Evolutionary conservation across 305 asterid genomes (phyloP).

Genomic region (Striga hermonthica): DNA sequence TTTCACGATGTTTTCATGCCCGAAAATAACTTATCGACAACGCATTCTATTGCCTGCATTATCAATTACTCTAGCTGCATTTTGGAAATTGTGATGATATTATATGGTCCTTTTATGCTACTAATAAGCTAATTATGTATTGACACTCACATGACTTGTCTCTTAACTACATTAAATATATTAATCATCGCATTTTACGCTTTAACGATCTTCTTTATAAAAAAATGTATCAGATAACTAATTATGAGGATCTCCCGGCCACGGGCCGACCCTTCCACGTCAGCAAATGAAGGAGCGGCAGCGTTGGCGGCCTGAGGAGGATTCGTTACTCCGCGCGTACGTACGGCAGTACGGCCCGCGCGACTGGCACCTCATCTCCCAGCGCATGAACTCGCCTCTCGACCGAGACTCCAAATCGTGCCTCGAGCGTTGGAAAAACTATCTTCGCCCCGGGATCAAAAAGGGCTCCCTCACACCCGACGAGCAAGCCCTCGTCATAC

Average conservation of each 20-base stretch:
- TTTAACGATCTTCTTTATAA: too few relatives aligned
- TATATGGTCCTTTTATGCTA: too few relatives aligned
- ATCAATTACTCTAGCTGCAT: too few relatives aligned
- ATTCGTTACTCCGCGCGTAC: slow-evolving; percentile 51
- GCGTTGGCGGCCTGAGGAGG: slow-evolving; percentile 76
- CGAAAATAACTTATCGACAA: too few relatives aligned
- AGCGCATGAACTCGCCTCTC: slow-evolving; percentile 53
- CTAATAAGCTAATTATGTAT: too few relatives aligned
- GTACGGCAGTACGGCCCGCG: slow-evolving; percentile 62
- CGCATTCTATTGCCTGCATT: too few relatives aligned
- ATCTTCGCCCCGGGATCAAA: slow-evolving; percentile 72
- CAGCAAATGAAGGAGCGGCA: slow-evolving; percentile 70
- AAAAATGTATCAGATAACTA: slow-evolving; percentile 29
- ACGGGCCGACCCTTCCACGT: slow-evolving; percentile 41
- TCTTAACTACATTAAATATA: too few relatives aligned
- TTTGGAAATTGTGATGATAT: too few relatives aligned
- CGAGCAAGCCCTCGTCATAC: slow-evolving; percentile 63
- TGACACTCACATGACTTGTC: too few relatives aligned
- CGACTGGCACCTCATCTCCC: slow-evolving; percentile 65
- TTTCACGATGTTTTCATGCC: too few relatives aligned
- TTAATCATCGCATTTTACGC: not conserved
- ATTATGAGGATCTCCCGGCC: slow-evolving; percentile 46
- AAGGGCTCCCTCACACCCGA: slow-evolving; percentile 68
- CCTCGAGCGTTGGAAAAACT: slow-evolving; percentile 77
- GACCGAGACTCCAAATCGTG: slow-evolving; percentile 78